Evolutionary conservation across 805 yeast species (phyloP).

Genomic region (Wickerhamomyces pijperi): DNA sequence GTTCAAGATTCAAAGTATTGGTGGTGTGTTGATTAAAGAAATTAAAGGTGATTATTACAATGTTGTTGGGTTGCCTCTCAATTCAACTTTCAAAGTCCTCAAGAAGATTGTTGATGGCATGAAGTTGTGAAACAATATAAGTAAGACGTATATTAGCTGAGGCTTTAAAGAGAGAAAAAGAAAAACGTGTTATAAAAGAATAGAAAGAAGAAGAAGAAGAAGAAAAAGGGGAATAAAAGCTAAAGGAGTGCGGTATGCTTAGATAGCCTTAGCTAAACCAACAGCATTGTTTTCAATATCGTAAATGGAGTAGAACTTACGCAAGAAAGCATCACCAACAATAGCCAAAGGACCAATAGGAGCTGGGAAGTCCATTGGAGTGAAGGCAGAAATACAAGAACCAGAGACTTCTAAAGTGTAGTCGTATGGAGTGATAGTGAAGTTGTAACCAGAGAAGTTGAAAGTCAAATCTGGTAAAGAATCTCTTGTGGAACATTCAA

Average conservation of each 20-base stretch:
- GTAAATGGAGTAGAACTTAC: slow-evolving; percentile 89
- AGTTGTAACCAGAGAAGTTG: slow-evolving; percentile 82
- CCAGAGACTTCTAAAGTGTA: slow-evolving; percentile 93
- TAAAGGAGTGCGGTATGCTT: slow-evolving; percentile 9
- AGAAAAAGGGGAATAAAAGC: not conserved
- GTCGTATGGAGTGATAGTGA: slow-evolving; percentile 81
- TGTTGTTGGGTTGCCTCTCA: slow-evolving; percentile 79
- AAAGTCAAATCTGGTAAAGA: slow-evolving; percentile 85
- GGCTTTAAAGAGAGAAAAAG: too few relatives aligned
- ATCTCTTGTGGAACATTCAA: slow-evolving; percentile 83
- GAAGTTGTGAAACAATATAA: too few relatives aligned
- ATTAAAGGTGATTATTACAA: slow-evolving; percentile 78
- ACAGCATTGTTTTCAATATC: slow-evolving; percentile 87
- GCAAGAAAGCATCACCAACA: slow-evolving; percentile 93
- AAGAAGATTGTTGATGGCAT: slow-evolving; percentile 13
- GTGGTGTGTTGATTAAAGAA: slow-evolving; percentile 49
- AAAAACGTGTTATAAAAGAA: too few relatives aligned
- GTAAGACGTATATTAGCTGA: too few relatives aligned
- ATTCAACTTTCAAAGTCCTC: slow-evolving; percentile 38
- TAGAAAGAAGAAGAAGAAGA: not conserved
- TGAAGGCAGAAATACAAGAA: slow-evolving; percentile 90
- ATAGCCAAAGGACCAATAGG: slow-evolving; percentile 96
- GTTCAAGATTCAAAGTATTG: slow-evolving; percentile 68
- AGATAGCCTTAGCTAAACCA: slow-evolving; percentile 78
- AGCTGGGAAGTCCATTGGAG: slow-evolving; percentile 95